phyloP scores from a whole-genome alignment of 2,329 filamentous ascomycete species.

The Sarocladium kiliense region DNA sequence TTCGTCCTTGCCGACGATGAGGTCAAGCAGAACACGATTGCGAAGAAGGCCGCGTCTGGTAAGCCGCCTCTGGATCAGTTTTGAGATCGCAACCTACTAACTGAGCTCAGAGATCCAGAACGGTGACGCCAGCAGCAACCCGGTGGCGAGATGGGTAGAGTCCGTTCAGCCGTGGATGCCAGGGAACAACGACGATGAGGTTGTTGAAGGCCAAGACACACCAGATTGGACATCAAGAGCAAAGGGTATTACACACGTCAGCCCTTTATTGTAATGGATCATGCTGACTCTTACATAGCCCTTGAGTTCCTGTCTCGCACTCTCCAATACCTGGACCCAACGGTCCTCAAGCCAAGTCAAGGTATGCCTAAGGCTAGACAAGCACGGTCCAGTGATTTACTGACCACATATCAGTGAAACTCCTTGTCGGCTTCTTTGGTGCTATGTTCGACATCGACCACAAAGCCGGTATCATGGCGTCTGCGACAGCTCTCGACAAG shows the following conservation, averaged over 20 bases:
- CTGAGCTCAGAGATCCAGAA: slow-evolving; percentile 36
- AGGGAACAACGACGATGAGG: slow-evolving; percentile 30
- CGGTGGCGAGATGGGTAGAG: slow-evolving; percentile 50
- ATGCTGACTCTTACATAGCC: slow-evolving; percentile 26
- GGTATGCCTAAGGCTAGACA: slow-evolving; percentile 25
- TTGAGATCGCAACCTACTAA: slow-evolving; percentile 14
- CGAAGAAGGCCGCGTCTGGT: slow-evolving; percentile 40
- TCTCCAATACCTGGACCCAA: slow-evolving; percentile 40
- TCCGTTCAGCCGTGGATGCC: slow-evolving; percentile 52
- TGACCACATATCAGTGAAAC: slow-evolving; percentile 25
- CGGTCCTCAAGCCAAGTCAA: slow-evolving; percentile 45
- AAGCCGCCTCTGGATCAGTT: background rate
- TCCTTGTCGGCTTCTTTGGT: slow-evolving; percentile 50
- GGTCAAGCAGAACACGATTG: slow-evolving; percentile 32
- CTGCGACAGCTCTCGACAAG: slow-evolving; percentile 45
- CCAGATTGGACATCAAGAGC: slow-evolving; percentile 49
- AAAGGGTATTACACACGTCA: too few relatives aligned
- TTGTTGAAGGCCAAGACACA: slow-evolving; percentile 33
- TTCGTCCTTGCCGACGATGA: slow-evolving; percentile 49
- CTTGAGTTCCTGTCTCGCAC: slow-evolving; percentile 53
- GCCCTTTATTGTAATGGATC: background rate
- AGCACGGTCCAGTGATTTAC: too few relatives aligned
- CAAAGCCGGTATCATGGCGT: slow-evolving; percentile 52
- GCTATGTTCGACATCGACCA: slow-evolving; percentile 56
- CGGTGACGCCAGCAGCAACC: slow-evolving; percentile 35